Percentiles rank a stretch among this genome's conserved stretches.
These are phyloP conservation scores for Annulohypoxylon truncatum DNA, from an alignment of 2,329 filamentous ascomycete genomes.

Conservation along the genomic window DNA sequence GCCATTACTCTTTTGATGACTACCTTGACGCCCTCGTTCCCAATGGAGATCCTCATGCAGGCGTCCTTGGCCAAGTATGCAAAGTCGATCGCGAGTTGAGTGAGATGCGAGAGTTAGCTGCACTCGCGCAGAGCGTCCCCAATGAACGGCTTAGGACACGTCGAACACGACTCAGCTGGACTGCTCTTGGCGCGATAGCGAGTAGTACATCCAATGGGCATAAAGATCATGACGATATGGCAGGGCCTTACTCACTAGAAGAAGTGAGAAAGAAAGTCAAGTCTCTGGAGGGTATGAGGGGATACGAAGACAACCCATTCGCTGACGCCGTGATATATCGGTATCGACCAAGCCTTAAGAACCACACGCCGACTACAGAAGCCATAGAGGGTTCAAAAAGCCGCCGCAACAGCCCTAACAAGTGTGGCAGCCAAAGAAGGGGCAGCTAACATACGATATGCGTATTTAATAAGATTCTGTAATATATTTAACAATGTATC, in stretches of 20 bases:
- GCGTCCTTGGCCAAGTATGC: constrained; percentile 52
- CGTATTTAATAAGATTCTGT: background rate
- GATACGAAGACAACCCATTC: constrained; percentile 39
- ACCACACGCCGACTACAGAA: background rate
- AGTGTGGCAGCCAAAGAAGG: background rate
- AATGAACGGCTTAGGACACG: constrained; percentile 34
- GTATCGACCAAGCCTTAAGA: background rate
- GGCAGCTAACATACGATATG: background rate
- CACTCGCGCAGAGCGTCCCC: constrained; percentile 51
- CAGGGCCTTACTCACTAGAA: constrained; percentile 48
- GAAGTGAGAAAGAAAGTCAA: constrained; percentile 36
- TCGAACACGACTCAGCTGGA: constrained; percentile 55
- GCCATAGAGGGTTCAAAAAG: background rate
- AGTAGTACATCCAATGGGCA: constrained; percentile 34
- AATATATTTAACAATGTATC: background rate
- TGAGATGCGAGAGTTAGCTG: constrained; percentile 57
- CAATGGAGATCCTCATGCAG: constrained; percentile 37
- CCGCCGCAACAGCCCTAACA: background rate
- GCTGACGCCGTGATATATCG: constrained; percentile 25
- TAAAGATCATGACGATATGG: constrained; percentile 49
- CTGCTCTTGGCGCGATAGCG: constrained; percentile 53
- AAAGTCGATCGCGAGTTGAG: constrained; percentile 55
- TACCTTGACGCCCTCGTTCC: constrained; percentile 55
- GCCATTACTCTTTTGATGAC: constrained; percentile 48
- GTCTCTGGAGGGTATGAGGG: constrained; percentile 35